A percentile compares a stretch with the other conserved stretches of the same genome.
Conservation (phyloP, 2,329 filamentous ascomycete genomes). For the Pseudogymnoascus sp. region DNA sequence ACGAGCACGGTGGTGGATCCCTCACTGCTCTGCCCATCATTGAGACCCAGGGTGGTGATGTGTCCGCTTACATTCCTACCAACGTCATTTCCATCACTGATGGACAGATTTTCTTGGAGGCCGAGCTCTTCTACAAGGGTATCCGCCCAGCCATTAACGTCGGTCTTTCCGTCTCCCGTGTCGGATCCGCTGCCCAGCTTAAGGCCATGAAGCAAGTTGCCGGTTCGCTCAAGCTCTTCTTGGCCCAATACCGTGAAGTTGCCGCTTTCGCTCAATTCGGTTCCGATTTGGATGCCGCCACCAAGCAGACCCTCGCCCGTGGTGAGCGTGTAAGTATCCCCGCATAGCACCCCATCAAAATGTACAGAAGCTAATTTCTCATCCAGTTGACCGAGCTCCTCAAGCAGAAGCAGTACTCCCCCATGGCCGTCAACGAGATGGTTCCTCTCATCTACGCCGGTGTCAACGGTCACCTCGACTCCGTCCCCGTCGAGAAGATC, state of each 20-base stretch:
- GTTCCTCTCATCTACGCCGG: slow-evolving; percentile 98
- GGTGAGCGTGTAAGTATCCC: slow-evolving; percentile 80
- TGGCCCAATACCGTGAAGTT: slow-evolving; percentile 99
- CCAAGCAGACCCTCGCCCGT: slow-evolving; percentile 96
- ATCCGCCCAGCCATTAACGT: slow-evolving; percentile 99
- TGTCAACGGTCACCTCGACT: slow-evolving; percentile 95
- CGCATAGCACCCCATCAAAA: slow-evolving; percentile 14
- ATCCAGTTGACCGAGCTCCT: slow-evolving; percentile 81
- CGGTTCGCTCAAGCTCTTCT: slow-evolving; percentile 99
- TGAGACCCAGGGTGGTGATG: slow-evolving; percentile 99
- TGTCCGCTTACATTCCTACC: slow-evolving; percentile 99
- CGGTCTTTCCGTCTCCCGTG: slow-evolving; percentile 99
- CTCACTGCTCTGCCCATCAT: slow-evolving; percentile 96
- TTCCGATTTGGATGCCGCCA: slow-evolving; percentile 97
- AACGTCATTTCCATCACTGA: slow-evolving; percentile 99
- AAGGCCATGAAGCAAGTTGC: slow-evolving; percentile 99
- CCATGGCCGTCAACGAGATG: slow-evolving; percentile 99
- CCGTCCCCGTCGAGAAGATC: slow-evolving; percentile 83
- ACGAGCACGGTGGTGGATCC: slow-evolving; percentile 90
- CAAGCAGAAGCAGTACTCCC: slow-evolving; percentile 99
- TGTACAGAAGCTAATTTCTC: slow-evolving; percentile 15
- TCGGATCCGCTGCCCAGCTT: slow-evolving; percentile 98
- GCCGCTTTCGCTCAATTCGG: slow-evolving; percentile 99
- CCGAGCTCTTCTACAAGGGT: slow-evolving; percentile 99
- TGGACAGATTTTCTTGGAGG: slow-evolving; percentile 99